Evolutionary conservation across 768 basidiomycete genomes (phyloP).

Genomic region (Chlorophyllum brunneum): DNA sequence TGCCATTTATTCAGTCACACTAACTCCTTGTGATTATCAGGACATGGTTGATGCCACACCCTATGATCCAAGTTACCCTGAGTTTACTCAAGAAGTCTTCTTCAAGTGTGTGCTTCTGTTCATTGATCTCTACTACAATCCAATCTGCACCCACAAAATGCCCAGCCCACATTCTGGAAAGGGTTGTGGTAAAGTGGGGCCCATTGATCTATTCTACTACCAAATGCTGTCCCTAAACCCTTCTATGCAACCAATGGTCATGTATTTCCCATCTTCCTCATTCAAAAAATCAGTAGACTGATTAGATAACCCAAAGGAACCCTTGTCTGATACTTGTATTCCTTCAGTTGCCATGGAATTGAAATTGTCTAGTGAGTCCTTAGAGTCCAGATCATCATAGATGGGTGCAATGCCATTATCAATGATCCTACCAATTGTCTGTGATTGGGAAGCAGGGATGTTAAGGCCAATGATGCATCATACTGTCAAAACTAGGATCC

Average conservation of each 20-base stretch:
- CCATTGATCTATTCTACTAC: no score
- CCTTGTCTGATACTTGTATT: conserved; percentile 32
- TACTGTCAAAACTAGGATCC: conserved; percentile 62
- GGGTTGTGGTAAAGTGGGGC: no score
- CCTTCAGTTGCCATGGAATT: conserved; percentile 53
- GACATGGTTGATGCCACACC: conserved; percentile 8
- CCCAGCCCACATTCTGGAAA: no score
- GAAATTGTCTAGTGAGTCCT: conserved; percentile 54
- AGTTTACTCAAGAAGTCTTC: no score
- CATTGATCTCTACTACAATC: no score
- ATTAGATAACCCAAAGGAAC: conserved; percentile 50
- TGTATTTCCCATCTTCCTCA: no score
- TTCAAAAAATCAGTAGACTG: conserved; percentile 54
- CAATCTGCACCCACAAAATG: no score
- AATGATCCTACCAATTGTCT: conserved; percentile 21
- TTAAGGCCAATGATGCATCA: conserved; percentile 62
- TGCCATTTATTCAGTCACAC: not conserved
- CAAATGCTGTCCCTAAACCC: no score
- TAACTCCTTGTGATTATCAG: not conserved
- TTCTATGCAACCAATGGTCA: no score
- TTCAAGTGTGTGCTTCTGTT: no score
- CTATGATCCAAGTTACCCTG: not conserved
- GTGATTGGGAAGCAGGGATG: conserved; percentile 26
- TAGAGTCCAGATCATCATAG: conserved; percentile 34
- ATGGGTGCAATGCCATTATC: not conserved